These are phyloP conservation scores for Sisymbrium irio DNA, from an alignment of 345 rosid species.

Conservation along the genomic window DNA sequence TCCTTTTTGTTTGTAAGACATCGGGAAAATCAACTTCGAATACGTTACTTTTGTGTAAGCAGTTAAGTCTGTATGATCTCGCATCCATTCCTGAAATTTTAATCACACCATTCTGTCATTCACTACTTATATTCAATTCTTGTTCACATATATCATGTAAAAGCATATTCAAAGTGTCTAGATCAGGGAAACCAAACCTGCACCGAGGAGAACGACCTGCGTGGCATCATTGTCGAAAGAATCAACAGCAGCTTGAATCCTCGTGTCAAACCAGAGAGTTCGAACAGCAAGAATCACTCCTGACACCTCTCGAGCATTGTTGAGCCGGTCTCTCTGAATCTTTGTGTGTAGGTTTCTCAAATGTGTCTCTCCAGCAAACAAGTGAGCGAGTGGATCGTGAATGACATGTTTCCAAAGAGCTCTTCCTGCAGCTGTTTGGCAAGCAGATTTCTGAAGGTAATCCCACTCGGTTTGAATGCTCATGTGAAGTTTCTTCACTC, in stretches of 20 bases:
- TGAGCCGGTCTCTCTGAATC: slow-evolving; percentile 64
- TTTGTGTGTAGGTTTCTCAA: slow-evolving; percentile 69
- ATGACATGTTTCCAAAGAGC: slow-evolving; percentile 85
- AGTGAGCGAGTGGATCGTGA: slow-evolving; percentile 71
- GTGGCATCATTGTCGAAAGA: slow-evolving; percentile 49
- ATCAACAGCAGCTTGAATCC: slow-evolving; percentile 65
- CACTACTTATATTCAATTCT: background rate
- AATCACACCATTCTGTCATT: background rate
- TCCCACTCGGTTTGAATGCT: slow-evolving; percentile 69
- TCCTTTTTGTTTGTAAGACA: slow-evolving; percentile 61
- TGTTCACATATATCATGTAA: background rate
- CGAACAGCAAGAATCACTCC: slow-evolving; percentile 85
- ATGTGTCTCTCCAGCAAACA: slow-evolving; percentile 80
- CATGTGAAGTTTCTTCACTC: slow-evolving; percentile 57
- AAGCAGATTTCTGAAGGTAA: slow-evolving; percentile 61
- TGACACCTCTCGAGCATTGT: slow-evolving; percentile 73
- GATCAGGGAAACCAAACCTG: slow-evolving; percentile 51
- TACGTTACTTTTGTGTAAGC: slow-evolving; percentile 65
- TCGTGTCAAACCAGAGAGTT: slow-evolving; percentile 89
- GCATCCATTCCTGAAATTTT: slow-evolving; percentile 78
- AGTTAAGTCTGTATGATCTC: slow-evolving; percentile 73
- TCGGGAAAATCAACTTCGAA: slow-evolving; percentile 88
- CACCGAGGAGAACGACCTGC: slow-evolving; percentile 88
- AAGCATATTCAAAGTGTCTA: background rate
- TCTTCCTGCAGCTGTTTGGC: slow-evolving; percentile 92